Evolutionary conservation across 257 asterid genomes (phyloP).

Genomic region (Leonotis leonurus): DNA sequence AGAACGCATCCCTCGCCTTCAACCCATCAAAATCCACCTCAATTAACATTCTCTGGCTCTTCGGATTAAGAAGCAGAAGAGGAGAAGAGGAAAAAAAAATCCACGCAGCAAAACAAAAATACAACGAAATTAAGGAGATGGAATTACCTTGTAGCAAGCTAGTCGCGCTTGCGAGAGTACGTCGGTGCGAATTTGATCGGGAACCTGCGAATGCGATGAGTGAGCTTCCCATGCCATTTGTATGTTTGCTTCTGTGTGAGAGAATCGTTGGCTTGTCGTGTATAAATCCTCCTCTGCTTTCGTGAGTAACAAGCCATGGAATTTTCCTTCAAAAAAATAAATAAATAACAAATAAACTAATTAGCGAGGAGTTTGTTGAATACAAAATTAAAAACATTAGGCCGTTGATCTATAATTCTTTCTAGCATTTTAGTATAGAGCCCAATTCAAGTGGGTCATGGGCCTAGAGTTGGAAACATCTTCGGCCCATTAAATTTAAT

Average conservation of each 20-base stretch:
- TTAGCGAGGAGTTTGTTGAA: no score
- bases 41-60: neutral
- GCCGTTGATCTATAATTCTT: no score
- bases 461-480: no score
- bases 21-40: neutral
- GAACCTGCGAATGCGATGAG: conserved; percentile 35
- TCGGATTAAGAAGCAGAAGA: neutral
- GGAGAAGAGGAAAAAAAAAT: neutral
- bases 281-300: neutral
- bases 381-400: no score
- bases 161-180: conserved; percentile 64
- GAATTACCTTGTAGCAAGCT: conserved; percentile 67
- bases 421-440: no score
- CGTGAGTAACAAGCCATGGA: conserved; percentile 10
- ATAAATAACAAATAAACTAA: no score
- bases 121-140: neutral
- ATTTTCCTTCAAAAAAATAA: neutral
- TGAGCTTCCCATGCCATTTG: conserved; percentile 63
- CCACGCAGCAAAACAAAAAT: no score
- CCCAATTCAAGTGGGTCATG: no score
- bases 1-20: conserved; percentile 90
- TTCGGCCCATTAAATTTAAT: no score
- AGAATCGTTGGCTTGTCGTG: neutral
- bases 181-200: conserved; percentile 52
- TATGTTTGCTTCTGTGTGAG: neutral